Evolutionary conservation across 2,329 filamentous ascomycete species (phyloP), one percentile per base, ranked within the genome.

Genomic region (Byssochlamys sp.): DNA sequence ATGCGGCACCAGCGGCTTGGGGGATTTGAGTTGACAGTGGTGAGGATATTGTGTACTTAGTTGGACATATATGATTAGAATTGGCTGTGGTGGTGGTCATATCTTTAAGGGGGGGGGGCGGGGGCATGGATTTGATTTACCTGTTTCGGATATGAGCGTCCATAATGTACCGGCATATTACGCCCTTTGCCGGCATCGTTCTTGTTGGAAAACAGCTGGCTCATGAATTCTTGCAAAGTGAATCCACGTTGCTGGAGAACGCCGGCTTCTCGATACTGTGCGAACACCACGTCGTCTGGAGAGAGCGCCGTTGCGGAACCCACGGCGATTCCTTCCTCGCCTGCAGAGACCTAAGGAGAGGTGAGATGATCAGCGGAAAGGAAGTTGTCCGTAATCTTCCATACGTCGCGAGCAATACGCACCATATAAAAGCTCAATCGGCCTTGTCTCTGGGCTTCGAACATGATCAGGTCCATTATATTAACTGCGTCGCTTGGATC

Each of bases 101-200:
- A 56, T 24, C 31, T 57, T 25, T 12, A 9, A 4, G 27, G 29
- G 31, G 9, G 2, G 9, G 7, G 7, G 9, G 2, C 1, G 7
- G 7, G 6, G 29, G 7, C 29, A 9, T 10, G 29, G 11, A 10
- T 31, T 7, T 3, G 19, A 77, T 83, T 71, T 71, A 91, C 88
- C 67, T 96, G 91, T 65, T 96, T 90, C 58, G 95, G 78, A 62
- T 89, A 85, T 58, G 81, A 84, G 71, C 88, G 91, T 52, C 91
- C 91, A 68, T 97, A 99, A 74, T 99, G 94, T 12, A 97, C 89
- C 0, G 94, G 94, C 94, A 99, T 99, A 67, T 96, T 97, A 61
- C 92, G 84, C 1, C 91, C 94, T 59, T 81, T 82, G 1, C 92
- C 91, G 0, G 80, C 73, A 66, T 99, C 94, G 61, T 90, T 83